Base-by-base conservation (phyloP, 108 stramenopile genomes). In the Seminavis robusta region DNA sequence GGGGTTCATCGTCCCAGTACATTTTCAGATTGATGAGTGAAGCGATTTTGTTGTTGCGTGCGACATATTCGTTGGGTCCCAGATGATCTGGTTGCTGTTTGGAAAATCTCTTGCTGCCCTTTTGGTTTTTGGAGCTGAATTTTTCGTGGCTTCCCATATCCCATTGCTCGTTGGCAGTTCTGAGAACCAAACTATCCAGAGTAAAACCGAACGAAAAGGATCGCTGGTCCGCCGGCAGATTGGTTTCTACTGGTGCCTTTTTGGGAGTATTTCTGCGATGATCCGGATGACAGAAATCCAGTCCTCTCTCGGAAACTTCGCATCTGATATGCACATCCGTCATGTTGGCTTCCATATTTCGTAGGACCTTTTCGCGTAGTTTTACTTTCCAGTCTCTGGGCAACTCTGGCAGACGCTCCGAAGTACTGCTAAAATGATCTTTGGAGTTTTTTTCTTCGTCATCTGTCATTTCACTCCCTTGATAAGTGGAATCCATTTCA, bases 1-100 rank as follows among this genome's bases (percentile, higher is more conserved):
- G 62, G 17, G 85, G 79, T 23, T 62, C 76, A 48, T 87, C 74
- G 59, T 90, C 89, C 89, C 89, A 90, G 65, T 90, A 90, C 41
- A 90, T 54, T 10, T 56, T 58, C 34, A 83, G 38, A 42, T 84
- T 70, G 8, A 71, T 71, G 28, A 81, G 68, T 16, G 74, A 65
- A 31, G 55, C 48, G 28, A 84, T 45, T 44, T 86, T 84, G 59
- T 86, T 80, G 46, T 71, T 75, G 11, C 79, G 55, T 21, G 72
- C 77, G 33, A 73, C 67, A 30, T 76, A 76, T 31, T 51, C 47
- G 47, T 76, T 67, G 38, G 69, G 70, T n/a, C 71, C 53, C 42
- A 82, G 47, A 32, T 67, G 30, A 46, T 59, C 56, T 46, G 31
- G 37, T 60, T 21, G 33, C 13, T 58, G 23, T 59, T 30, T 48